Evolutionary conservation across 768 basidiomycete species (phyloP).

Genomic region (Boletus tomentosulus): DNA sequence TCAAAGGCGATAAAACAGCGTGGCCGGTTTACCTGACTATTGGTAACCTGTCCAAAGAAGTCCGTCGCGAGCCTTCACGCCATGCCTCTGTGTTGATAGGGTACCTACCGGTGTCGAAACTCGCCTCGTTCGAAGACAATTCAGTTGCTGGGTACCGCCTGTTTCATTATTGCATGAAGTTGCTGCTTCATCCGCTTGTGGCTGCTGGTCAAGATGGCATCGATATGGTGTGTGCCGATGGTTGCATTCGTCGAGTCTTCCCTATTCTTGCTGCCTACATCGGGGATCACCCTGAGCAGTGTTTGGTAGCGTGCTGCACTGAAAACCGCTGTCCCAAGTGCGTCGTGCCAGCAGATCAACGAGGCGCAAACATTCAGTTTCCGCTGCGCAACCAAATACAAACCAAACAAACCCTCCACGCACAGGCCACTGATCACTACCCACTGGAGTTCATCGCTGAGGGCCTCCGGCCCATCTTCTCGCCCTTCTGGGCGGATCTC

Average conservation of each 20-base stretch:
- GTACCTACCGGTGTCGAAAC: background rate
- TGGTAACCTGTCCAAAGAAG: background rate
- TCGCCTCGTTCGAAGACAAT: background rate
- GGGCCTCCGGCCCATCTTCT: background rate
- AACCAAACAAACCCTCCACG: background rate
- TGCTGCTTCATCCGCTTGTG: background rate
- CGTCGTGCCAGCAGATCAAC: background rate
- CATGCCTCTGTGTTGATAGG: background rate
- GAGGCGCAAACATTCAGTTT: background rate
- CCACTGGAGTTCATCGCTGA: background rate
- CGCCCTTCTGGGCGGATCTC: conserved; percentile 1
- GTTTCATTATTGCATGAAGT: conserved; percentile 9
- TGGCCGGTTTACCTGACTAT: conserved; percentile 8
- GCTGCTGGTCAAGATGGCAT: background rate
- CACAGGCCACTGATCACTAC: background rate
- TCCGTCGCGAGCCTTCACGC: background rate
- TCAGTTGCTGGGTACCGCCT: background rate
- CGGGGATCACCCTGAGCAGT: background rate
- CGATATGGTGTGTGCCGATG: conserved; percentile 4
- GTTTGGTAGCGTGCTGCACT: background rate
- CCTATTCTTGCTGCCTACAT: conserved; percentile 1
- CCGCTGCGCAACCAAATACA: background rate
- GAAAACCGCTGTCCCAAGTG: conserved; percentile 3
- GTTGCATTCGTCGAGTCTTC: background rate
- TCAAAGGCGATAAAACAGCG: background rate